A percentile compares a stretch with the other conserved stretches of the same genome.
Conservation (phyloP, 768 basidiomycete genomes). For the Agaricus blazei region DNA sequence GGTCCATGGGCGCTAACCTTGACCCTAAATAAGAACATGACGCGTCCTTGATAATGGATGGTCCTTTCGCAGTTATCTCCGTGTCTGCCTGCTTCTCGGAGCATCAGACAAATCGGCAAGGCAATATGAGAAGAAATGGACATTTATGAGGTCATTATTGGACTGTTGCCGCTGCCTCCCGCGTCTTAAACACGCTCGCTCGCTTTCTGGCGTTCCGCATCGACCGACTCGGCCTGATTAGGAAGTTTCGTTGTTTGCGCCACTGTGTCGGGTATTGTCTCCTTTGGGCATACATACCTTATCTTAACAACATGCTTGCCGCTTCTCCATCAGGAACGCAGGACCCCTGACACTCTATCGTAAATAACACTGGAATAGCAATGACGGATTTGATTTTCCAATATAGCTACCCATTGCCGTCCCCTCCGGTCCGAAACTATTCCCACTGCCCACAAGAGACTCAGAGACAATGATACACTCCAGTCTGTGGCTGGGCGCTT, state of each 20-base stretch:
- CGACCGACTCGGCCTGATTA: neutral
- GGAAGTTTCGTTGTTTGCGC: neutral
- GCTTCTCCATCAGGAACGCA: neutral
- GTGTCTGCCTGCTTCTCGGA: conserved; percentile 4
- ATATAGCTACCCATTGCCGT: too few species aligned
- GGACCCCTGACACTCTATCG: neutral
- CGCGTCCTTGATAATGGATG: neutral
- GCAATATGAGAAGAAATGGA: neutral
- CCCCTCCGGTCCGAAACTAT: too few species aligned
- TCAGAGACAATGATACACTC: too few species aligned
- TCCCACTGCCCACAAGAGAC: too few species aligned
- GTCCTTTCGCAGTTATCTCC: conserved; percentile 9
- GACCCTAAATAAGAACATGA: neutral
- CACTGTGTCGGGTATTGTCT: neutral
- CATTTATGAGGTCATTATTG: neutral
- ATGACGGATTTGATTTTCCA: too few species aligned
- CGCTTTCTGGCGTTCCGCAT: neutral
- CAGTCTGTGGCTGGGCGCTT: neutral
- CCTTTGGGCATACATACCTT: neutral
- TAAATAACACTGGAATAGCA: too few species aligned
- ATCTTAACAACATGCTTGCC: conserved; percentile 1
- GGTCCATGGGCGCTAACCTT: too few species aligned
- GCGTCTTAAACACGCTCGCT: neutral
- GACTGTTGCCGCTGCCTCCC: too few species aligned
- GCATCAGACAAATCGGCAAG: neutral